Conservation (phyloP, 1,284 basidiomycete genomes). For the Mycena sp. region DNA sequence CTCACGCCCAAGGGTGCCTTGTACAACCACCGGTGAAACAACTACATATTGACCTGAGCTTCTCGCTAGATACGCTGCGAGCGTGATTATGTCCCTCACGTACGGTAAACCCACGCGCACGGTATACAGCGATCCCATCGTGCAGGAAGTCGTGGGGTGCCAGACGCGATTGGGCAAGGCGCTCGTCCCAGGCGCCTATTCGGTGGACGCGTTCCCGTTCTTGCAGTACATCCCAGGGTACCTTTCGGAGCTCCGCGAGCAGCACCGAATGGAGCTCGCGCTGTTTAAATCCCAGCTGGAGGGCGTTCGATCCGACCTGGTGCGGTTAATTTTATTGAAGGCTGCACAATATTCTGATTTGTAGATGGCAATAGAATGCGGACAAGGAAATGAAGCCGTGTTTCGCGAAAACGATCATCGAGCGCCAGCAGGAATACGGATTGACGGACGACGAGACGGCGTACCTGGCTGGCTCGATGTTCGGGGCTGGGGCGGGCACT, state of each 20-base stretch:
- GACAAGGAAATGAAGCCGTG: constrained; percentile 49
- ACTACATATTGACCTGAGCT: too few species aligned
- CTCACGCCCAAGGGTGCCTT: constrained; percentile 58
- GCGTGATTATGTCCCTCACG: constrained; percentile 69
- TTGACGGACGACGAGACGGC: constrained; percentile 63
- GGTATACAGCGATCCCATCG: constrained; percentile 63
- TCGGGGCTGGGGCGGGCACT: constrained; percentile 71
- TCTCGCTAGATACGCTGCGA: constrained; percentile 62
- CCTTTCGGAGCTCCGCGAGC: constrained; percentile 56
- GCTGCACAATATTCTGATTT: neutral
- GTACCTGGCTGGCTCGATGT: constrained; percentile 69
- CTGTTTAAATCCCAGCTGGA: constrained; percentile 61
- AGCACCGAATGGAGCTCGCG: constrained; percentile 62
- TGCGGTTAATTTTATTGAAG: constrained; percentile 33
- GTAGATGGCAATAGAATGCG: constrained; percentile 36
- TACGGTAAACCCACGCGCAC: constrained; percentile 65
- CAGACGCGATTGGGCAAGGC: constrained; percentile 56
- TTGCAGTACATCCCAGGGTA: constrained; percentile 67
- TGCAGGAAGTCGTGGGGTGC: constrained; percentile 58
- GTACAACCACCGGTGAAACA: too few species aligned
- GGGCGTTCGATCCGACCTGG: constrained; percentile 54
- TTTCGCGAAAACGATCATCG: constrained; percentile 65
- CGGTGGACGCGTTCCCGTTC: constrained; percentile 66
- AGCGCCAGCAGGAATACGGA: constrained; percentile 55
- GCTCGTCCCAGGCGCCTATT: constrained; percentile 63